phyloP scores from a whole-genome alignment of 495 filamentous ascomycete species.

The Aspergillus incahuasiensis region DNA sequence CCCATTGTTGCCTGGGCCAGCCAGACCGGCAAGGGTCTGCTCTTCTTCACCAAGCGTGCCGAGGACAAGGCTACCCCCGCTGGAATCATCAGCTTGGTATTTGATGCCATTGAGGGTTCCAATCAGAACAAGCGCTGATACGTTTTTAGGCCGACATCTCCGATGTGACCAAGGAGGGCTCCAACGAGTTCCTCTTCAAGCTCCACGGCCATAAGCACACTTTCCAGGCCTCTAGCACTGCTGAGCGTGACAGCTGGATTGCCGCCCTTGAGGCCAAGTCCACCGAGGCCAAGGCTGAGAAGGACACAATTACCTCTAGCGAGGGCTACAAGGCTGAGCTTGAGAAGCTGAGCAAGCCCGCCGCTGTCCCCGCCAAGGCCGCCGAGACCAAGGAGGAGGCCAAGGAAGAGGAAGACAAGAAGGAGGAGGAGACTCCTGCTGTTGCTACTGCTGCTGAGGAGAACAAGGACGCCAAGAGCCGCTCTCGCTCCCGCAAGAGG shows the following conservation, averaged over 20 bases:
- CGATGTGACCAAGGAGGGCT: slow-evolving; percentile 68
- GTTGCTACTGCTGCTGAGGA: slow-evolving; percentile 34
- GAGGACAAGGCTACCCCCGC: slow-evolving; percentile 74
- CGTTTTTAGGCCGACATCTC: slow-evolving; percentile 67
- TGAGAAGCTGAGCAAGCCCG: slow-evolving; percentile 63
- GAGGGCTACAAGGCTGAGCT: slow-evolving; percentile 76
- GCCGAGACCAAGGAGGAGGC: slow-evolving; percentile 37
- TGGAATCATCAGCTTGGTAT: slow-evolving; percentile 80
- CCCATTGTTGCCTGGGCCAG: slow-evolving; percentile 80
- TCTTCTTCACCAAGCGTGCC: slow-evolving; percentile 86
- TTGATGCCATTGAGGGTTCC: slow-evolving; percentile 19
- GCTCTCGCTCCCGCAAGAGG: slow-evolving; percentile 86
- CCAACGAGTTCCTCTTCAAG: slow-evolving; percentile 78
- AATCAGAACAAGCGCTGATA: slow-evolving; percentile 8
- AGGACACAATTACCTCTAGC: slow-evolving; percentile 59
- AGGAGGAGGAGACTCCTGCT: slow-evolving; percentile 34
- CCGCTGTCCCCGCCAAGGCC: slow-evolving; percentile 46
- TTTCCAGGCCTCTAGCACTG: slow-evolving; percentile 68
- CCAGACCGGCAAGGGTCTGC: slow-evolving; percentile 91
- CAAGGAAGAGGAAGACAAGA: slow-evolving; percentile 34
- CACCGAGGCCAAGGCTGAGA: slow-evolving; percentile 70
- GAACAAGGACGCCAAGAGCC: slow-evolving; percentile 51
- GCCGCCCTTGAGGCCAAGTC: slow-evolving; percentile 70
- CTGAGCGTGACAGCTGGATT: slow-evolving; percentile 90
- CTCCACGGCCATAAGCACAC: slow-evolving; percentile 81